Base-by-base conservation (phyloP, 176 grass and related monocot species). In the Zoysia pacifica region DNA sequence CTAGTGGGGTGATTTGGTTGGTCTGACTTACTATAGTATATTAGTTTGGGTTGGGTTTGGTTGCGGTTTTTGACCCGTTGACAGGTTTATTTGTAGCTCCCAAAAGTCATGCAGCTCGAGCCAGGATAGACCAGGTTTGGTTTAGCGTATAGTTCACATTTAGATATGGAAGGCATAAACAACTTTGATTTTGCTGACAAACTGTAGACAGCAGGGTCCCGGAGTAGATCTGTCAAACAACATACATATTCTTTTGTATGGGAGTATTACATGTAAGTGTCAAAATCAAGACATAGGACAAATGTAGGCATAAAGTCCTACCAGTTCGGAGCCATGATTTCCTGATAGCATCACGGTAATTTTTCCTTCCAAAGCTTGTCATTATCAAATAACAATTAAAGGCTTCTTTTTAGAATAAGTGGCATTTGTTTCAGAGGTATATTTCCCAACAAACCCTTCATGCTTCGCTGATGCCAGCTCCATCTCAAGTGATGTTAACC, bases 261-360 rank as follows among this genome's bases (percentile, higher is more conserved):
- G 20, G 53, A 48, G 37, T 68, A 77, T 36, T 45, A 6, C 18
- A 7, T 19, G 51, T 44, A 69, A 79, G 65, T 46, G 46, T 43
- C 7, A 36, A 79, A 79, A 58, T 11, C 18, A 37, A 68, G 49
- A 45, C 7, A 52, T 16, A 68, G 54, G 64, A 55, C 7, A 43
- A 48, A 79, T 37, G 69, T 45, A 67, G 65, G 47, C 48, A 73
- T 14, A 38, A 67, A 38, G 67, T 60, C 7, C 15, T 85, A 95
- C 97, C 97, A 82, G 92, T 89, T 9, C 93, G 88, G 84, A 99
- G 88, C 90, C 93, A 99, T 35, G 97, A 95, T 74, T 95, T 99
- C 39, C 97, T 87, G 73, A 96, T 82, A 53, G 93, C 93, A 74
- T 99, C 97, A 48, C 97, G 91, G 61, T 96, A 92, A 59, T 93